Evolutionary conservation across 1,284 basidiomycete genomes (phyloP), one percentile per base, ranked within the genome.

Genomic region (Cutaneotrichosporon cutaneum): DNA sequence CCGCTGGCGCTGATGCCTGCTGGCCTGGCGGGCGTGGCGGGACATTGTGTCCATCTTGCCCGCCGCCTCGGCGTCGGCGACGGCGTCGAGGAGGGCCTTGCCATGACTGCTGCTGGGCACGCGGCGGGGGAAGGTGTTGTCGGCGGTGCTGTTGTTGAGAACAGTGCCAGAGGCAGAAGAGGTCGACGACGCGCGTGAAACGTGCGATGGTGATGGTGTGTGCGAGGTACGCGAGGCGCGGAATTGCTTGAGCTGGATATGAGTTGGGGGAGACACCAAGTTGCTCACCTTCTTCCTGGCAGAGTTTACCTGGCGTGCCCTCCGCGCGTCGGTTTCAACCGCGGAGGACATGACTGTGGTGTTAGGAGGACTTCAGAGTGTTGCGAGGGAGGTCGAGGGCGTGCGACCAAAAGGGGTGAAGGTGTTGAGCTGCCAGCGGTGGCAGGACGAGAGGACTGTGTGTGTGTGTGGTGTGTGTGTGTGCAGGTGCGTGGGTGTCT

Each of bases 221-320:
- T 18, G 52, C 45, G 53, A n/a, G 3, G 71, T 68, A 14, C 72
- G 68, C 9, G 70, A 68, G 14, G 74, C 74, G 24, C 76, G 72
- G 57, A 74, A 77, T 33, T 68, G 69, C 52, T 73, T 71, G 22
- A 77, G 68, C 75, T 77, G 65, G n/a, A 18, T 11, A 51, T 63
- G 10, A 44, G 48, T 18, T 24, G 14, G 22, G 18, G 26, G 9
- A 35, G 39, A 26, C 21, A 10, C 32, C 22, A 21, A 33, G n/a
- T n/a, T 44, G 61, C 69, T 58, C 59, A 75, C 75, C 70, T 75
- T 76, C 54, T 72, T 75, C 60, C 68, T 66, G 3, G 75, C 75
- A 21, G 73, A 66, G 24, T 71, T 67, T 16, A 77, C 65, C 59
- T 71, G 67, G 58, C 68, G 67, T 18, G 73, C 71, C 58, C 73